Evolutionary conservation across 495 filamentous ascomycete genomes (phyloP).

Genomic region (Penicillium desertorum): DNA sequence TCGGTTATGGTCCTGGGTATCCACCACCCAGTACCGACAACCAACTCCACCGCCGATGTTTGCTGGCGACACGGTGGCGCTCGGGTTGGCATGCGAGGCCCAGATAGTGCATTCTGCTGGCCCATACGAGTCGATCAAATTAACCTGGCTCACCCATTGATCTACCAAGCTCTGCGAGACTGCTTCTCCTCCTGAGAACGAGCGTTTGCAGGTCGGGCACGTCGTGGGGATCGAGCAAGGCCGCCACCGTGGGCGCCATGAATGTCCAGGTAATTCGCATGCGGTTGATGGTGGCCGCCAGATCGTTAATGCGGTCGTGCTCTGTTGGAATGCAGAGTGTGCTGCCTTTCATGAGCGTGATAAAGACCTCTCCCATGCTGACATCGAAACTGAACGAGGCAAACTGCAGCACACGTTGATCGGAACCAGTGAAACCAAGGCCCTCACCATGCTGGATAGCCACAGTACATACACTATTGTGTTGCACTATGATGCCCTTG

Average conservation of each 20-base stretch:
- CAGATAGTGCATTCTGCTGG: slow-evolving; percentile 27
- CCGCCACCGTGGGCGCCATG: slow-evolving; percentile 7
- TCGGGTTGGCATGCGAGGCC: too few species aligned
- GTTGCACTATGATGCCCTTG: slow-evolving; percentile 74
- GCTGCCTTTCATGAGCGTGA: slow-evolving; percentile 24
- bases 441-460: slow-evolving; percentile 14
- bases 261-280: slow-evolving; percentile 15
- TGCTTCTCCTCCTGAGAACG: slow-evolving; percentile 25
- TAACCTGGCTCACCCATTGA: slow-evolving; percentile 38
- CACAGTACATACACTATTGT: slow-evolving; percentile 55
- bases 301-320: slow-evolving; percentile 15
- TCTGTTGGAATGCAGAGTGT: slow-evolving; percentile 30
- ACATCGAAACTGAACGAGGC: slow-evolving; percentile 26
- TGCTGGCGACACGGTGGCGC: background rate
- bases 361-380: slow-evolving; percentile 16
- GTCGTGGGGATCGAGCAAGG: slow-evolving; percentile 17
- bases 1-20: slow-evolving; percentile 27
- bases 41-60: background rate
- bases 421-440: slow-evolving; percentile 29
- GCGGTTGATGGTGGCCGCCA: slow-evolving; percentile 10
- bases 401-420: slow-evolving; percentile 18
- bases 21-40: slow-evolving; percentile 39
- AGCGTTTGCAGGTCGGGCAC: slow-evolving; percentile 21
- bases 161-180: slow-evolving; percentile 17
- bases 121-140: slow-evolving; percentile 24